A percentile compares a stretch with the other conserved stretches of the same genome.
Conservation (phyloP, 768 basidiomycete species). For the Boletus bicolor region DNA sequence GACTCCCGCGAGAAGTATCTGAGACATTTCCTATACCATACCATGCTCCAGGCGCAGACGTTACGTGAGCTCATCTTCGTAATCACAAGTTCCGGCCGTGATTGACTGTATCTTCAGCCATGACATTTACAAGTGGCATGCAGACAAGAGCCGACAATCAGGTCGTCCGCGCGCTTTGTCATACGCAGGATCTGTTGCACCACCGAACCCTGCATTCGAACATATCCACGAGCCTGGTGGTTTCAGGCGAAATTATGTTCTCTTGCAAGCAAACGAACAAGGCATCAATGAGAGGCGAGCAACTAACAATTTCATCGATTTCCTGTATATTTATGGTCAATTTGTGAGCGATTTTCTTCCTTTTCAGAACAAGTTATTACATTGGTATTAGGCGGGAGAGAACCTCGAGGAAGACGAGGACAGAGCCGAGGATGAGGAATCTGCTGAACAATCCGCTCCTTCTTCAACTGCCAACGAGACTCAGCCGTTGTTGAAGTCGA, state of each 20-base stretch:
- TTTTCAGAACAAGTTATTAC: neutral
- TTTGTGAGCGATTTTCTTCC: conserved; percentile 60
- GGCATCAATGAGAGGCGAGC: conserved; percentile 60
- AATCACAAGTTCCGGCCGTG: conserved; percentile 13
- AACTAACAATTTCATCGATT: conserved; percentile 87
- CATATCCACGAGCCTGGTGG: conserved; percentile 96
- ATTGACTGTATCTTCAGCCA: conserved; percentile 48
- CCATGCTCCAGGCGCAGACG: conserved; percentile 82
- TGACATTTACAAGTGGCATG: conserved; percentile 94
- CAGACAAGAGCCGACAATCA: conserved; percentile 60
- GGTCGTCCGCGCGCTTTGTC: conserved; percentile 68
- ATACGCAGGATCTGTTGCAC: conserved; percentile 51
- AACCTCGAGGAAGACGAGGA: conserved; percentile 87
- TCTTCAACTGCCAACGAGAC: conserved; percentile 39
- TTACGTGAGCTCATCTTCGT: conserved; percentile 67
- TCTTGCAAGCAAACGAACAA: conserved; percentile 66
- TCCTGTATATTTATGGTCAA: conserved; percentile 92
- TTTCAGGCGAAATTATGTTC: conserved; percentile 85
- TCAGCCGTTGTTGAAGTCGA: conserved; percentile 51
- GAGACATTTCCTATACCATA: conserved; percentile 88
- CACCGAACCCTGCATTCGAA: conserved; percentile 75
- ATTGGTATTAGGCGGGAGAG: conserved; percentile 70
- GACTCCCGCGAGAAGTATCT: conserved; percentile 41
- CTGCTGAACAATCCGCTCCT: conserved; percentile 27
- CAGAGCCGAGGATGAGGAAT: conserved; percentile 55